Evolutionary conservation across 2,329 filamentous ascomycete genomes (phyloP), one percentile per base, ranked within the genome.

Genomic region (Polytolypa hystricis): DNA sequence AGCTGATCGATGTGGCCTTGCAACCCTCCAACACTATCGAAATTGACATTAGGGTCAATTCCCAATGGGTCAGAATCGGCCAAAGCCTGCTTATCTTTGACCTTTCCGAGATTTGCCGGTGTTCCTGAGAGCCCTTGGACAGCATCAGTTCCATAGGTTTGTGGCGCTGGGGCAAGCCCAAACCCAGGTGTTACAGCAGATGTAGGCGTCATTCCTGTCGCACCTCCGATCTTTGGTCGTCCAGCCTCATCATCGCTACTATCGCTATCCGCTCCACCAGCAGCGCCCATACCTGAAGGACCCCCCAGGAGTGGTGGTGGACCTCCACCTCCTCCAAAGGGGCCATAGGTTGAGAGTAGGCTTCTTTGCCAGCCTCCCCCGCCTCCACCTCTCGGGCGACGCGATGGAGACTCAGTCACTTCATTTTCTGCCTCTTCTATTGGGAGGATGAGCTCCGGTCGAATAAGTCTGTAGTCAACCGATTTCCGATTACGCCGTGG

Each of bases 31-130:
- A 98, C 87, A 46, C 87, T 84, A 57, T 84, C 89, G 56, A 98
- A 95, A 54, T 87, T 87, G 43, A 98, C 85, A 51, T 77, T 89
- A 53, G 89, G 67, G 54, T 96, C 87, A 21, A 98, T 86, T 7
- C 91, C 91, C 3, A 98, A 72, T 30, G 91, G 91, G 54, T 96
- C 91, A 3, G 87, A 84, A 63, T 98, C 91, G 15, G 89, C 89
- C 32, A 95, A 71, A 3, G 84, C 79, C 56, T 94, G 93, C 53
- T 81, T 83, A 54, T 93, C 87, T 63, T 93, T 95, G 51, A 96
- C 73, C 61, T 89, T 95, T 46, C 91, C 91, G 25, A 96, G 77
- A 47, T 93, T 91, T 7, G 84, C 82, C 3, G 85, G 75, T 8
- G 74, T 78, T 10, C 76, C 77, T 17, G 73, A 69, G 31, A 66